phyloP scores from a whole-genome alignment of 1,139 yeast genomes.

The Yamadazyma epiphylla region DNA sequence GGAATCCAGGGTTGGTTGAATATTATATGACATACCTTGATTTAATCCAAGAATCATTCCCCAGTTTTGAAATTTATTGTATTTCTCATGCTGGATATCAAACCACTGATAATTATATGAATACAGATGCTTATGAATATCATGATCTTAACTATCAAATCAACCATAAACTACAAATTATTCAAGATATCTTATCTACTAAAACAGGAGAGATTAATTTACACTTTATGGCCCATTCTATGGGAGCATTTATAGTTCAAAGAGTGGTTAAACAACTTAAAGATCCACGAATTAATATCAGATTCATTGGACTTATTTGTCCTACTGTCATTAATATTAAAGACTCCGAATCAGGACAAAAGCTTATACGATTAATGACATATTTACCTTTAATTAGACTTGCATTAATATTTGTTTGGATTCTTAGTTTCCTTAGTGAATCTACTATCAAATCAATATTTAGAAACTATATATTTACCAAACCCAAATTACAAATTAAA shows the following conservation, averaged over 20 bases:
- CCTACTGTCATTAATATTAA: conserved; percentile 62
- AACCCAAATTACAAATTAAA: conserved; percentile 16
- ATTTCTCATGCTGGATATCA: conserved; percentile 55
- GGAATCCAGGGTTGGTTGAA: conserved; percentile 65
- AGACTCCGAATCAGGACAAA: conserved; percentile 46
- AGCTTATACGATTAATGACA: conserved; percentile 26
- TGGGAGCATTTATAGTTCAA: conserved; percentile 58
- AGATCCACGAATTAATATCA: conserved; percentile 20
- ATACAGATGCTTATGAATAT: conserved; percentile 4
- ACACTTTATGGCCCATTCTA: conserved; percentile 55
- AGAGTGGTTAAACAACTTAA: conserved; percentile 33
- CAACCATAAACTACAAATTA: conserved; percentile 42
- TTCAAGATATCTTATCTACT: conserved; percentile 25
- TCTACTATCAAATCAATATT: conserved; percentile 18
- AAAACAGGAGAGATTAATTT: conserved; percentile 26
- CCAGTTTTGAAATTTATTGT: conserved; percentile 47
- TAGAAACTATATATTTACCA: conserved; percentile 16
- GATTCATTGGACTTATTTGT: conserved; percentile 56
- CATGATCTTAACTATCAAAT: conserved; percentile 49
- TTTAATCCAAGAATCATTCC: conserved; percentile 37
- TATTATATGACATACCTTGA: conserved; percentile 51
- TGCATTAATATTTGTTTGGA: conserved; percentile 15
- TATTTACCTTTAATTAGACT: conserved; percentile 31
- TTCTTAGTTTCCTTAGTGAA: conserved; percentile 20
- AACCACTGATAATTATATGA: conserved; percentile 20